phyloP scores from a whole-genome alignment of 176 grass and related monocot species.

The Oryza coarctata region DNA sequence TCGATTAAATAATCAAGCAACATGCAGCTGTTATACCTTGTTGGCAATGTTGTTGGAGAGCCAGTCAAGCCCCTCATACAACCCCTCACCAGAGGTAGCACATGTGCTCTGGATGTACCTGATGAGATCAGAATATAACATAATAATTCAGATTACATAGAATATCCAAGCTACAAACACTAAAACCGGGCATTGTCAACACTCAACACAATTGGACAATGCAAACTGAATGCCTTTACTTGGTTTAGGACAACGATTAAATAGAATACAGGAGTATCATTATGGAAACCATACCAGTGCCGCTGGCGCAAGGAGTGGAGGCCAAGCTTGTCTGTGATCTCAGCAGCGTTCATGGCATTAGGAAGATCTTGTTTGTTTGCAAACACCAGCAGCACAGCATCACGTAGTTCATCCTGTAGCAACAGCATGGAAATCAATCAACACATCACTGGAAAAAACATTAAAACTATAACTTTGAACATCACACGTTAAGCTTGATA shows the following conservation, averaged over 20 bases:
- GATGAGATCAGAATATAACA: not conserved
- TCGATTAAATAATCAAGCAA: too few relatives aligned
- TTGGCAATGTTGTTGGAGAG: conserved; percentile 65
- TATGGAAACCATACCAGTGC: conserved; percentile 42
- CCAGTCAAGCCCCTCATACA: conserved; percentile 62
- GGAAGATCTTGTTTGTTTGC: conserved; percentile 70
- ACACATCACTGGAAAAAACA: not conserved
- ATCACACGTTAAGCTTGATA: not conserved
- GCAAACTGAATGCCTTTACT: not conserved
- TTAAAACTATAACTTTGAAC: not conserved
- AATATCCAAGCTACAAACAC: not conserved
- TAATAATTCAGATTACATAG: not conserved
- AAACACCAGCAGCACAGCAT: conserved; percentile 60
- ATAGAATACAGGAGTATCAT: not conserved
- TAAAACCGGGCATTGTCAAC: not conserved
- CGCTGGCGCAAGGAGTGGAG: conserved; percentile 58
- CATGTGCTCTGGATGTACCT: conserved; percentile 72
- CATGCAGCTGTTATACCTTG: conserved; percentile 26
- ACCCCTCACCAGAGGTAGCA: conserved; percentile 61
- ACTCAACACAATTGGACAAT: too few relatives aligned
- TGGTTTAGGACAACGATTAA: not conserved
- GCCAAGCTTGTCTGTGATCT: conserved; percentile 58
- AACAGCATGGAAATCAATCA: not conserved
- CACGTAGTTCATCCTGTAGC: conserved; percentile 51
- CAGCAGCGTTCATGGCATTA: conserved; percentile 58